Conservation (phyloP, 1,284 basidiomycete species). For the Ustilago crameri region DNA sequence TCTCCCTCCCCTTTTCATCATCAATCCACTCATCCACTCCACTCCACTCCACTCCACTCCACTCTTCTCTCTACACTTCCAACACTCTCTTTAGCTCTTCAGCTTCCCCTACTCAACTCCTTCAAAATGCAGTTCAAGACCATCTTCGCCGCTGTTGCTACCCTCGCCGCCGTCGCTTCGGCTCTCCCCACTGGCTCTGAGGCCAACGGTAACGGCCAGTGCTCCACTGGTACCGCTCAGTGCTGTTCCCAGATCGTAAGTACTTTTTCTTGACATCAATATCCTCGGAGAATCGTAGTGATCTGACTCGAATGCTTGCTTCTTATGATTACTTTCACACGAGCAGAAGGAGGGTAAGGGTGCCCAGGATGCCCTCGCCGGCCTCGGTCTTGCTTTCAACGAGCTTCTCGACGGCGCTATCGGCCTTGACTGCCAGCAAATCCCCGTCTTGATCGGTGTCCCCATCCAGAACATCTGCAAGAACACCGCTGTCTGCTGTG, state of each 20-base stretch:
- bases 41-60: slow-evolving; percentile 40
- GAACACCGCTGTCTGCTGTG: slow-evolving; percentile 47
- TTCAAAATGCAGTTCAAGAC: slow-evolving; percentile 61
- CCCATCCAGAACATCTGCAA: slow-evolving; percentile 51
- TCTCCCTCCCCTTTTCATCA: slow-evolving; percentile 48
- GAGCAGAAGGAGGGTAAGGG: slow-evolving; percentile 44
- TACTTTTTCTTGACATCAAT: too few species aligned
- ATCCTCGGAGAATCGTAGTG: too few species aligned
- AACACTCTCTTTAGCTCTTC: slow-evolving; percentile 36
- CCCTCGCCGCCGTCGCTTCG: slow-evolving; percentile 47
- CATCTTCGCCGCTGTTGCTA: slow-evolving; percentile 48
- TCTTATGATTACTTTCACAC: slow-evolving; percentile 7
- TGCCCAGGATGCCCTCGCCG: slow-evolving; percentile 46
- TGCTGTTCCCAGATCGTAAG: slow-evolving; percentile 51
- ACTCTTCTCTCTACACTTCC: slow-evolving; percentile 44
- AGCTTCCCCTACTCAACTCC: slow-evolving; percentile 22
- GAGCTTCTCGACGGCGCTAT: slow-evolving; percentile 40
- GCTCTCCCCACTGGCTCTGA: slow-evolving; percentile 30
- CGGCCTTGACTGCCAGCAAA: slow-evolving; percentile 52
- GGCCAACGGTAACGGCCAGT: slow-evolving; percentile 48
- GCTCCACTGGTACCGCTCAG: slow-evolving; percentile 46
- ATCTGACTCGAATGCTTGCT: slow-evolving; percentile 9
- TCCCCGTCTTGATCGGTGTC: slow-evolving; percentile 34
- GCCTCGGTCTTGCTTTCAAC: slow-evolving; percentile 55
- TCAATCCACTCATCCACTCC: slow-evolving; percentile 38